A percentile compares a stretch with the other conserved stretches of the same genome.
Evolutionary conservation across 352 stramenopile genomes (phyloP).

Genomic region (Pythium scleroteichum): DNA sequence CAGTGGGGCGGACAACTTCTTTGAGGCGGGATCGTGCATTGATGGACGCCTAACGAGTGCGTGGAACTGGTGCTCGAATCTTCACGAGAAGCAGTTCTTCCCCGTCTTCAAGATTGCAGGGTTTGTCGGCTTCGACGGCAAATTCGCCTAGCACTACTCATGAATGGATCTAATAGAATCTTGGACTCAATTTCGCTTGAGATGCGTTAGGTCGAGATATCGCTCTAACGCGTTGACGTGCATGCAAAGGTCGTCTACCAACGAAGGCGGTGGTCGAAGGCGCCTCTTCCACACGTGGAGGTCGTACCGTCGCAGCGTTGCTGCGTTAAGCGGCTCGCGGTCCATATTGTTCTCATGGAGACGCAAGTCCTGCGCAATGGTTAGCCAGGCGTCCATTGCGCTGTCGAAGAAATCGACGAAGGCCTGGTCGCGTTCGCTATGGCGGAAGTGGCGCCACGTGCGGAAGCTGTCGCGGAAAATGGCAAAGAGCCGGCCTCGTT

Average conservation of each 20-base stretch:
- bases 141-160: constrained; percentile 72
- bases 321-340: constrained; percentile 19
- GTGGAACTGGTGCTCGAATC: constrained; percentile 97
- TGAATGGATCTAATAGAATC: background rate
- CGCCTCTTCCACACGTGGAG: constrained; percentile 70
- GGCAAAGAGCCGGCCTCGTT: constrained; percentile 41
- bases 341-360: constrained; percentile 27
- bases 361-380: constrained; percentile 52
- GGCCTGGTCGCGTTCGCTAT: constrained; percentile 30
- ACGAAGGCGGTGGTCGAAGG: constrained; percentile 41
- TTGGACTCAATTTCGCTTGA: constrained; percentile 24
- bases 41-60: constrained; percentile 95
- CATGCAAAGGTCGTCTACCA: constrained; percentile 64
- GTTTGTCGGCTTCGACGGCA: constrained; percentile 96
- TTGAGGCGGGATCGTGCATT: constrained; percentile 95
- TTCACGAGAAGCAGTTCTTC: constrained; percentile 94
- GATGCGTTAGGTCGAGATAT: constrained; percentile 52
- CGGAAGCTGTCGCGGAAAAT: constrained; percentile 55
- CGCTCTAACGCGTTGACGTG: constrained; percentile 63
- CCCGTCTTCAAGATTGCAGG: constrained; percentile 96
- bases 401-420: constrained; percentile 65
- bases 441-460: constrained; percentile 29
- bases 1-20: constrained; percentile 94
- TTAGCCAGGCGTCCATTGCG: constrained; percentile 61
- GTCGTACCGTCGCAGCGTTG: constrained; percentile 54